Evolutionary conservation across 1,139 yeast species (phyloP).

Genomic region (Taphrina communis): DNA sequence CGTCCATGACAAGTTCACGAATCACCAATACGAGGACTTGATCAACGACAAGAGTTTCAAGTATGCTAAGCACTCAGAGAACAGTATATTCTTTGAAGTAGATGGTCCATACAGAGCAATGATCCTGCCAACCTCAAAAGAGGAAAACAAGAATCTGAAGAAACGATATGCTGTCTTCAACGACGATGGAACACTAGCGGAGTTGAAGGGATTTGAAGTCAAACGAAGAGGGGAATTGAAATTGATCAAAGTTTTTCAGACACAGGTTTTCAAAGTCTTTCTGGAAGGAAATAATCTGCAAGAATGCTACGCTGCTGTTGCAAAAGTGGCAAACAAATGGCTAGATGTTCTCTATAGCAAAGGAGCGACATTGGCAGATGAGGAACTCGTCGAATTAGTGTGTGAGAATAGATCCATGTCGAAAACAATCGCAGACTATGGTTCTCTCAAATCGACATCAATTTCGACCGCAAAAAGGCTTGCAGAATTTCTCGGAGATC

Average conservation of each 20-base stretch:
- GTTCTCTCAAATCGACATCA: slow-evolving; percentile 87
- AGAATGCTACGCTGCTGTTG: slow-evolving; percentile 85
- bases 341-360: slow-evolving; percentile 86
- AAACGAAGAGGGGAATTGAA: slow-evolving; percentile 97
- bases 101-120: slow-evolving; percentile 99
- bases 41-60: slow-evolving; percentile 70
- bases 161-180: slow-evolving; percentile 97
- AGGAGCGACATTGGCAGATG: slow-evolving; percentile 89
- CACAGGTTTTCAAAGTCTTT: slow-evolving; percentile 89
- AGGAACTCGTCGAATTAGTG: slow-evolving; percentile 90
- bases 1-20: slow-evolving; percentile 89
- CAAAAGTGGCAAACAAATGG: slow-evolving; percentile 94
- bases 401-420: slow-evolving; percentile 98
- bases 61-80: slow-evolving; percentile 82
- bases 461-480: slow-evolving; percentile 92
- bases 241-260: slow-evolving; percentile 89
- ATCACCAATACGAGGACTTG: slow-evolving; percentile 90
- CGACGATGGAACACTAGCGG: slow-evolving; percentile 91
- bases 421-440: slow-evolving; percentile 86
- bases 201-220: slow-evolving; percentile 93
- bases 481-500: slow-evolving; percentile 96
- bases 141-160: slow-evolving; percentile 95
- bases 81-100: slow-evolving; percentile 95
- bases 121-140: slow-evolving; percentile 96
- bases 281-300: slow-evolving; percentile 81